Percentiles rank a stretch among this genome's conserved stretches.
These are phyloP conservation scores for Aspergillus alliaceus DNA, from an alignment of 2,329 filamentous ascomycete species.

Conservation along the genomic window DNA sequence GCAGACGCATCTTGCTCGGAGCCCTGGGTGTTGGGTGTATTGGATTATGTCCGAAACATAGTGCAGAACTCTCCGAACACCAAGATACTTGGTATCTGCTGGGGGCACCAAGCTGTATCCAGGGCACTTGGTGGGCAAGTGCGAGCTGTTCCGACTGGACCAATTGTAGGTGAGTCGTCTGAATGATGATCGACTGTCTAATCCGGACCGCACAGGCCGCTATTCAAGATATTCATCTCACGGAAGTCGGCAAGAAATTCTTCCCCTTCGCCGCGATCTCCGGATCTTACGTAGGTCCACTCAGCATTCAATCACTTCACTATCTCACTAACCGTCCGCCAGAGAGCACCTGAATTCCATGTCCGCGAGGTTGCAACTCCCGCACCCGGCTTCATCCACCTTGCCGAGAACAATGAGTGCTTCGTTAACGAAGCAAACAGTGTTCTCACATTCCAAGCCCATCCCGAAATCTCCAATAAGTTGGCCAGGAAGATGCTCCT, in stretches of 20 bases:
- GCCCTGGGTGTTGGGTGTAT: constrained; percentile 46
- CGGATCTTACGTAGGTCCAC: no score
- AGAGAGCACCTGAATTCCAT: constrained; percentile 45
- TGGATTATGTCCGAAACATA: constrained; percentile 40
- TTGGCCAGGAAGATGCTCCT: constrained; percentile 41
- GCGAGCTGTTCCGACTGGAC: constrained; percentile 32
- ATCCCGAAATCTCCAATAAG: constrained; percentile 44
- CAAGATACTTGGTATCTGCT: constrained; percentile 43
- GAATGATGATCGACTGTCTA: no score
- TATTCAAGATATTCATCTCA: constrained; percentile 33
- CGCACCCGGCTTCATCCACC: constrained; percentile 34
- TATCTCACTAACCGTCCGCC: constrained; percentile 11
- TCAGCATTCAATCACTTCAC: neutral
- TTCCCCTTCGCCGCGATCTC: constrained; percentile 27
- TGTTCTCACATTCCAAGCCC: constrained; percentile 48
- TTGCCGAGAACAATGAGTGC: constrained; percentile 41
- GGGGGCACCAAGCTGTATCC: constrained; percentile 48
- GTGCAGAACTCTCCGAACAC: constrained; percentile 27
- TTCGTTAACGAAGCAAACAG: constrained; percentile 41
- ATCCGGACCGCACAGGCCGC: constrained; percentile 41
- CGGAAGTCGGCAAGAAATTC: constrained; percentile 38
- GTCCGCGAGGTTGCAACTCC: constrained; percentile 37
- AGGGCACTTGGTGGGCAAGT: constrained; percentile 35
- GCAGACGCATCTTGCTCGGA: constrained; percentile 32
- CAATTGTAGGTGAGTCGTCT: constrained; percentile 4